A percentile compares a stretch with the other conserved stretches of the same genome.
Conservation (phyloP, 2,329 filamentous ascomycete species). For the Aureobasidium sp. region DNA sequence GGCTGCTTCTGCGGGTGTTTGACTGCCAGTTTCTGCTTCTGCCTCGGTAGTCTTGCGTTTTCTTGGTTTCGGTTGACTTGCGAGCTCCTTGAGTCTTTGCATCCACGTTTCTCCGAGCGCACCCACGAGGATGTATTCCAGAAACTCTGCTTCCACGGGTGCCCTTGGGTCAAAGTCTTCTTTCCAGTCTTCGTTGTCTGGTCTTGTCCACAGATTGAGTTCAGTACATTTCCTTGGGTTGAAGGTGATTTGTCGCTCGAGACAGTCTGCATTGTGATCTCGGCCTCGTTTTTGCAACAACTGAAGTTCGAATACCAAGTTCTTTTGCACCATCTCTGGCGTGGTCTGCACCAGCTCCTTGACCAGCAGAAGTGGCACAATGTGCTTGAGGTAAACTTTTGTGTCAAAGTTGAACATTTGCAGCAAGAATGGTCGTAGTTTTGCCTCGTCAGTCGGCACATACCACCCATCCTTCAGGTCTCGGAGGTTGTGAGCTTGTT, state of each 20-base stretch:
- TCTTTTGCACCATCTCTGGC: conserved; percentile 16
- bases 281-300: conserved; percentile 23
- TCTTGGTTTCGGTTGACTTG: neutral
- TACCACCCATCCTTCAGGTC: conserved; percentile 25
- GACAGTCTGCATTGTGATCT: conserved; percentile 18
- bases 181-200: conserved; percentile 21
- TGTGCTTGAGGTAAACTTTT: conserved; percentile 29
- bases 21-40: neutral
- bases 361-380: conserved; percentile 30
- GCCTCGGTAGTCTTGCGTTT: conserved; percentile 6
- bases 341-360: conserved; percentile 17
- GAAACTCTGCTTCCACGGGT: conserved; percentile 30
- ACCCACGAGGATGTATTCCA: conserved; percentile 25
- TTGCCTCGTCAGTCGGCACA: conserved; percentile 25
- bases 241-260: conserved; percentile 28
- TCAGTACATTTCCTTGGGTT: neutral
- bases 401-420: conserved; percentile 32
- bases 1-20: neutral
- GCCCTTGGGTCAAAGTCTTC: conserved; percentile 26
- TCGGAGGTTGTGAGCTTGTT: conserved; percentile 23
- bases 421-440: conserved; percentile 28
- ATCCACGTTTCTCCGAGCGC: conserved; percentile 20
- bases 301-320: conserved; percentile 24
- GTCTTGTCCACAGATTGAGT: conserved; percentile 1
- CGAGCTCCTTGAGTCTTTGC: neutral